Percentiles rank a stretch among this genome's conserved stretches.
These are phyloP conservation scores for Postia placenta DNA, from an alignment of 768 basidiomycete species.

Conservation along the genomic window DNA sequence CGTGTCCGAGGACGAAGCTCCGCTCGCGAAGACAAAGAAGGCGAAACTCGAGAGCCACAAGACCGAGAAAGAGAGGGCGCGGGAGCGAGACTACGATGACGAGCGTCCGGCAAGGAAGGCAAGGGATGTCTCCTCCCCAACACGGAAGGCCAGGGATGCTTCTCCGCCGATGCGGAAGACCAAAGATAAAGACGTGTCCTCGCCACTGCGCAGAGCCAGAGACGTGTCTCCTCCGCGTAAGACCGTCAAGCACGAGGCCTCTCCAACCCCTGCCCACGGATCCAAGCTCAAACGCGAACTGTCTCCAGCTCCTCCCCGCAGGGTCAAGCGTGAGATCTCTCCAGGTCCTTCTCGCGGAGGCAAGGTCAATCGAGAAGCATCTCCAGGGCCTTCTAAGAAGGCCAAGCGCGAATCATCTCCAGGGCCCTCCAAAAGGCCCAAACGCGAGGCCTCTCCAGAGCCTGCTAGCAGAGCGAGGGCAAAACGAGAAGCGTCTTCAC, in stretches of 20 bases:
- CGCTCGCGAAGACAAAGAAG: slow-evolving; percentile 11
- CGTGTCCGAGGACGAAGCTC: neutral
- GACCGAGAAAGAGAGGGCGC: slow-evolving; percentile 8
- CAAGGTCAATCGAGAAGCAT: slow-evolving; percentile 35
- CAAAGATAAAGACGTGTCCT: too few relatives aligned
- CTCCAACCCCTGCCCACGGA: slow-evolving; percentile 15
- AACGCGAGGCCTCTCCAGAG: slow-evolving; percentile 18
- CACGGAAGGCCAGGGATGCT: too few relatives aligned
- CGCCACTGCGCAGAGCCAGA: too few relatives aligned
- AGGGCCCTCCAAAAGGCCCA: slow-evolving; percentile 13
- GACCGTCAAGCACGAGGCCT: slow-evolving; percentile 22
- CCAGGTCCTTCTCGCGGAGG: slow-evolving; percentile 15
- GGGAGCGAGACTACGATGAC: slow-evolving; percentile 16
- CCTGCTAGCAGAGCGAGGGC: slow-evolving; percentile 24
- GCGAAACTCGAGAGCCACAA: slow-evolving; percentile 5
- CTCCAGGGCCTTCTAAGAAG: too few relatives aligned
- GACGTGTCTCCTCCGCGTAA: slow-evolving; percentile 28
- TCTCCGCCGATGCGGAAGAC: too few relatives aligned
- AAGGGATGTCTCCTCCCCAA: too few relatives aligned
- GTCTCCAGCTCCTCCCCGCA: too few relatives aligned
- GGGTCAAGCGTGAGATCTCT: slow-evolving; percentile 18
- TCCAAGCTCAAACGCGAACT: slow-evolving; percentile 34
- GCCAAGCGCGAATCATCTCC: slow-evolving; percentile 19
- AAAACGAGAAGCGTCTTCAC: slow-evolving; percentile 30
- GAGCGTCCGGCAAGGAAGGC: slow-evolving; percentile 3